A percentile compares a stretch with the other conserved stretches of the same genome.
Evolutionary conservation across 441 rosid genomes (phyloP).

Genomic region (Populus hybrid): DNA sequence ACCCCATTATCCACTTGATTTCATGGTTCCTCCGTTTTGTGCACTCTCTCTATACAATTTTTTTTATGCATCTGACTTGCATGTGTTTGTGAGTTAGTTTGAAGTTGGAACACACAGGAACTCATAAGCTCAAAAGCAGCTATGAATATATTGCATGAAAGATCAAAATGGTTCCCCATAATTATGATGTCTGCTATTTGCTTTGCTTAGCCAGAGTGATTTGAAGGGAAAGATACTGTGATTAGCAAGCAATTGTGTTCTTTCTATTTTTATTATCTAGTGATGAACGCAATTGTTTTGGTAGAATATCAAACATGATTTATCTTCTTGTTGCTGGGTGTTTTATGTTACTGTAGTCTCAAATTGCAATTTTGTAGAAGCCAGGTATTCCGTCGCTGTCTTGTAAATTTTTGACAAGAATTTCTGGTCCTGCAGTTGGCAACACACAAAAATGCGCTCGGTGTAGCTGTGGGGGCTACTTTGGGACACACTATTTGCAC

Average conservation of each 20-base stretch:
- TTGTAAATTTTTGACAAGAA: not conserved
- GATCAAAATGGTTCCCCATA: not conserved
- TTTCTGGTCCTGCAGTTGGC: slow-evolving; percentile 62
- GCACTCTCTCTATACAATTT: not conserved
- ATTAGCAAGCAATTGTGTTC: not conserved
- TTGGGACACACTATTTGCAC: slow-evolving; percentile 67
- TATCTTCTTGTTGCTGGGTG: not conserved
- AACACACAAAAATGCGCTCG: slow-evolving; percentile 91
- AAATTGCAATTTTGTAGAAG: not conserved
- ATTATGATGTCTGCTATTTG: not conserved
- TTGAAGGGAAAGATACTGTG: not conserved
- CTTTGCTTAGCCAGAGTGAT: not conserved
- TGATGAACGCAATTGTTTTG: not conserved
- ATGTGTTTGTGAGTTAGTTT: not conserved
- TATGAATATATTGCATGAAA: too few species aligned
- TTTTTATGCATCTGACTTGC: not conserved
- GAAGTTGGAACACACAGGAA: not conserved
- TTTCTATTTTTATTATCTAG: not conserved
- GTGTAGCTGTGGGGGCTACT: slow-evolving; percentile 92
- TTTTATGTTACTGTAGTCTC: not conserved
- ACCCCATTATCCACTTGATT: not conserved
- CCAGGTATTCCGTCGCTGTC: not conserved
- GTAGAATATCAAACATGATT: not conserved
- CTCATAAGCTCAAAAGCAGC: not conserved
- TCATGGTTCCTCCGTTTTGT: not conserved